Base-by-base conservation (phyloP, 2,329 filamentous ascomycete species). In the Talaromyces sp. region DNA sequence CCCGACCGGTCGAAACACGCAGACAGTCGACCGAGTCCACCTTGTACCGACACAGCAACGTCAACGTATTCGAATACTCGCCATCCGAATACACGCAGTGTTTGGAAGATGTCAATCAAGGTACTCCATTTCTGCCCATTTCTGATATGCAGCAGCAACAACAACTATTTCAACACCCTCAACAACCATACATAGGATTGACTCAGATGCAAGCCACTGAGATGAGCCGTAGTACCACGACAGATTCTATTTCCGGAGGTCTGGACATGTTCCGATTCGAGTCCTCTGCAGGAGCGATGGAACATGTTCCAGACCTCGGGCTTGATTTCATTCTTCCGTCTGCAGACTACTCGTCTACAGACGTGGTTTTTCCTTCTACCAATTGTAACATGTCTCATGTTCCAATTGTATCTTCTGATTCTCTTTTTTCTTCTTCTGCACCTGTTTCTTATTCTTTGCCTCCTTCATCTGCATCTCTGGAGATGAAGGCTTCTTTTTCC, bases 401-500 rank as follows among this genome's bases (percentile, higher is more conserved):
- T 70, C 70, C 71, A 50, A 73, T 75, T 71, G 69, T 70, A 65
- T 74, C 74, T 43, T 69, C 71, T 63, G 73, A 76, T 65, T 70
- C 73, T 69, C 66, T 68, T 68, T 72, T 77, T 72, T 77, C 74
- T 60, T 73, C 73, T 63, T 78, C 78, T 39, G 75, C 76, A 39
- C 70, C 74, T 31, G 74, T 74, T 64, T 70, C 66, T 58, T 68
- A 60, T 63, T 54, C 65, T 10, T 69, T 73, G 58, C 70, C 71
- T 76, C 69, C 75, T 69, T 71, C 75, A 71, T 79, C 76, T 74
- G 73, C 76, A 24, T 75, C 76, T 70, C 74, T 78, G 72, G 81
- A 84, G 73, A 84, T 85, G 82, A 78, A 78, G 72, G 79, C 79
- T 73, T 82, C 82, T 68, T 70, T 79, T 71, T 85, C 83, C 66